Base-by-base conservation (phyloP, 768 basidiomycete genomes). In the Pisolithus sp. region DNA sequence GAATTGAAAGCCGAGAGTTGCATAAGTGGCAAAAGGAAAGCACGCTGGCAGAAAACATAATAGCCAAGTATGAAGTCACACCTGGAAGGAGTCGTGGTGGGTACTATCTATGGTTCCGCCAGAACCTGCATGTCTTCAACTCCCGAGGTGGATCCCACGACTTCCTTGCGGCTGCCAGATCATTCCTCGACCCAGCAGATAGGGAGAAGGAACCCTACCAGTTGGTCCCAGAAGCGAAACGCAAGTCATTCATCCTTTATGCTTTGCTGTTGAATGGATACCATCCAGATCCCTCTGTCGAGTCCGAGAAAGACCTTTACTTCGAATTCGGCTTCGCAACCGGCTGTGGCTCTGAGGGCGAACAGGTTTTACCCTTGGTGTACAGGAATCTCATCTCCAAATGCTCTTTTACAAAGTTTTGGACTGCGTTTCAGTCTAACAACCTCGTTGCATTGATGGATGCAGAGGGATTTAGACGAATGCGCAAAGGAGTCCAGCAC, bases 361-460 rank as follows among this genome's bases (percentile, higher is more conserved):
- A 49, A 20, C 15, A 28, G 28, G 13, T 30, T 48, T 45, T 63
- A 8, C 23, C 34, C 17, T 4, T 9, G 17, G 23, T 50, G 2
- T 73, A 72, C 50, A n/a, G 43, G 7, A 23, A 20, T 12, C 58
- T 74, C 20, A 57, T 67, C 20, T 13, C 52, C 2, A 38, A 37
- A 18, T 71, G 66, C 60, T 62, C 68, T 5, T 74, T 71, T 52
- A 58, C 68, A n/a, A 65, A 71, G 45, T 69, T 74, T 48, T 60
- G 47, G 48, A 45, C 26, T 1, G 71, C 71, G 1, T 71, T 62
- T 46, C 36, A 52, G 5, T 51, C 62, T 0, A 60, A 58, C 0
- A 44, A 39, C 1, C 58, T 74, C 41, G 18, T 59, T 3, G 39
- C 59, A 24, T 64, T 72, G 9, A 57, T 71, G 36, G 57, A 62